Percentiles rank a stretch among this genome's conserved stretches.
These are phyloP conservation scores for Trematosphaeria pertusa DNA, from an alignment of 2,329 filamentous ascomycete species.

Conservation along the genomic window DNA sequence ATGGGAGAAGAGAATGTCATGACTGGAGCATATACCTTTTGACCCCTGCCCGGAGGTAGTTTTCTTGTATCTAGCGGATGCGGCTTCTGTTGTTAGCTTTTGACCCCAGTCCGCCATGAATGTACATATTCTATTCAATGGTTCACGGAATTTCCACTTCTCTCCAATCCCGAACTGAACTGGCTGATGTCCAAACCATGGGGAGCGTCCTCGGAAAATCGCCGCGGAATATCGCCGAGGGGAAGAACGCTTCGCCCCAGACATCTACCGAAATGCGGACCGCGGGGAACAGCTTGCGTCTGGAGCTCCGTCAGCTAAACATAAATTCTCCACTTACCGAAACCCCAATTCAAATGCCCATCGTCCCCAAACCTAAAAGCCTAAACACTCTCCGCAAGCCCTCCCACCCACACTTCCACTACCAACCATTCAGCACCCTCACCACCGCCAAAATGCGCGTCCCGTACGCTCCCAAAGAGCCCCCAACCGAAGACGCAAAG, in stretches of 20 bases:
- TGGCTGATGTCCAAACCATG: too few relatives aligned
- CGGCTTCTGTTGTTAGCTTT: neutral
- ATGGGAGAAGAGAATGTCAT: too few relatives aligned
- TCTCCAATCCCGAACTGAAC: neutral
- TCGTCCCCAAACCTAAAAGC: neutral
- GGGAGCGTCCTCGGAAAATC: neutral
- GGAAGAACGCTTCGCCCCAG: neutral
- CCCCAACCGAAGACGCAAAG: conserved; percentile 54
- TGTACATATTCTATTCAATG: conserved; percentile 11
- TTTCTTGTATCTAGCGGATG: conserved; percentile 6
- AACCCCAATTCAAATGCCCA: conserved; percentile 3
- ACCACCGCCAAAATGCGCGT: conserved; percentile 58
- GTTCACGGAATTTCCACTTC: neutral
- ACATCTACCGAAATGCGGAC: conserved; percentile 9
- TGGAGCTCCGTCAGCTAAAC: conserved; percentile 7
- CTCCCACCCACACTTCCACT: neutral
- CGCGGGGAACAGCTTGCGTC: conserved; percentile 5
- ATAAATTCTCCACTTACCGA: conserved; percentile 7
- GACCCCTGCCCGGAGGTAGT: conserved; percentile 5
- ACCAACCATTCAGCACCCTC: conserved; percentile 12
- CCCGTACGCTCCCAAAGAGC: conserved; percentile 60
- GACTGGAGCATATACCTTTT: too few relatives aligned
- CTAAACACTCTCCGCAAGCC: too few relatives aligned
- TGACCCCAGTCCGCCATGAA: neutral
- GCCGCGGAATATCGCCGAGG: conserved; percentile 12